Evolutionary conservation across 441 rosid species (phyloP).

Genomic region (Adansonia rubrostipa): DNA sequence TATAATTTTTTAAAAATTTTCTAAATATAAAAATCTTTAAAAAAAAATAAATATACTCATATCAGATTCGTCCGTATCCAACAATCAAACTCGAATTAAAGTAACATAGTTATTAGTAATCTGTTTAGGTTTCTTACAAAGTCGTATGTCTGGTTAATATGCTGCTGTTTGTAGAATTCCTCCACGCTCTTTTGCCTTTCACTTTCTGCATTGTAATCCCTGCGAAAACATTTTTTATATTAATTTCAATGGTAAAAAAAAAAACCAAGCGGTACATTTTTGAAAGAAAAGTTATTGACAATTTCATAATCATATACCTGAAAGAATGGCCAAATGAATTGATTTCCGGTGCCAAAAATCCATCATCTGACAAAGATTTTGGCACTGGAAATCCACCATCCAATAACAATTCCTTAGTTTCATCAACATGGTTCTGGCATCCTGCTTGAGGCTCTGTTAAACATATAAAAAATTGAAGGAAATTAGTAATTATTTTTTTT

Average conservation of each 20-base stretch:
- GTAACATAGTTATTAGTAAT: too few species aligned
- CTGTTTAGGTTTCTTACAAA: slow-evolving; percentile 40
- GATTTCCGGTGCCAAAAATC: slow-evolving; percentile 49
- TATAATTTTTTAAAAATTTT: too few species aligned
- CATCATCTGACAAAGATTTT: slow-evolving; percentile 22
- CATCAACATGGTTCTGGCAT: slow-evolving; percentile 4
- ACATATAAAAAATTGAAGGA: not conserved
- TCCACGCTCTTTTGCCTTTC: slow-evolving; percentile 56
- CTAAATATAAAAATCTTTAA: too few species aligned
- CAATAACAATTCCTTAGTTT: slow-evolving; percentile 18
- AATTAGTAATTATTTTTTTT: not conserved
- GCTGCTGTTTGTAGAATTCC: slow-evolving; percentile 57
- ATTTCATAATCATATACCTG: slow-evolving; percentile 29
- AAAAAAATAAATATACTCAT: too few species aligned
- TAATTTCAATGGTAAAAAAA: not conserved
- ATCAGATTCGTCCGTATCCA: too few species aligned
- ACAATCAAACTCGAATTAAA: too few species aligned
- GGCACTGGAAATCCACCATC: slow-evolving; percentile 38
- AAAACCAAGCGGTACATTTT: too few species aligned
- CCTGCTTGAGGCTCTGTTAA: slow-evolving; percentile 8
- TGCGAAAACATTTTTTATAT: slow-evolving; percentile 11
- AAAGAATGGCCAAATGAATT: slow-evolving; percentile 56
- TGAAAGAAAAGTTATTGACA: not conserved
- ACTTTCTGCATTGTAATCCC: slow-evolving; percentile 58
- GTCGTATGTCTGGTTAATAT: slow-evolving; percentile 60